Percentiles rank a stretch among this genome's conserved stretches.
Conservation (phyloP, 768 basidiomycete species). For the Suillus subluteus region DNA sequence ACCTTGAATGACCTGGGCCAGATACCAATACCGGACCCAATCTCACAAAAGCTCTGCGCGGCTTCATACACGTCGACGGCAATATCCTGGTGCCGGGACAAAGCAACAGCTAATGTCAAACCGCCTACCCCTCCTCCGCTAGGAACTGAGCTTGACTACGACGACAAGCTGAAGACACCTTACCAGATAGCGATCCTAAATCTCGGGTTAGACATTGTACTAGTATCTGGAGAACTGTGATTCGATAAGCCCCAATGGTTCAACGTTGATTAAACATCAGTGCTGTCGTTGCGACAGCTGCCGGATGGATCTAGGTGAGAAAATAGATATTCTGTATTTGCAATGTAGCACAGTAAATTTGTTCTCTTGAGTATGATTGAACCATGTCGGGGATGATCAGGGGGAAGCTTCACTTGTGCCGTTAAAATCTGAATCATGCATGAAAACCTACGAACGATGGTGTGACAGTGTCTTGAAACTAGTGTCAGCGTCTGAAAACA, state of each 20-base stretch:
- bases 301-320: not conserved
- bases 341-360: too few relatives aligned
- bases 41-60: constrained; percentile 49
- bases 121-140: constrained; percentile 49
- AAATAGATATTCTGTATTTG: too few relatives aligned
- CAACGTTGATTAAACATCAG: too few relatives aligned
- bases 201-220: constrained; percentile 23
- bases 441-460: too few relatives aligned
- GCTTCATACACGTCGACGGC: constrained; percentile 61
- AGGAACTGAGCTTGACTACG: not conserved
- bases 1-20: constrained; percentile 42
- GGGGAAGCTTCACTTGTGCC: too few relatives aligned
- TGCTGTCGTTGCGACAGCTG: not conserved
- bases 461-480: too few relatives aligned
- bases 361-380: too few relatives aligned
- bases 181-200: constrained; percentile 35
- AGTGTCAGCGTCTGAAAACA: too few relatives aligned
- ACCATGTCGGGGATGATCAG: too few relatives aligned
- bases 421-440: too few relatives aligned
- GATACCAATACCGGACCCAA: constrained; percentile 63
- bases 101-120: constrained; percentile 39
- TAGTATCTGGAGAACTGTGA: too few relatives aligned
- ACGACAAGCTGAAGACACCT: not conserved
- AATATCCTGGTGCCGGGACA: constrained; percentile 50
- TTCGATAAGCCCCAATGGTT: too few relatives aligned